These are phyloP conservation scores for Candida silvicultrix DNA, from an alignment of 805 yeast species.

Conservation along the genomic window DNA sequence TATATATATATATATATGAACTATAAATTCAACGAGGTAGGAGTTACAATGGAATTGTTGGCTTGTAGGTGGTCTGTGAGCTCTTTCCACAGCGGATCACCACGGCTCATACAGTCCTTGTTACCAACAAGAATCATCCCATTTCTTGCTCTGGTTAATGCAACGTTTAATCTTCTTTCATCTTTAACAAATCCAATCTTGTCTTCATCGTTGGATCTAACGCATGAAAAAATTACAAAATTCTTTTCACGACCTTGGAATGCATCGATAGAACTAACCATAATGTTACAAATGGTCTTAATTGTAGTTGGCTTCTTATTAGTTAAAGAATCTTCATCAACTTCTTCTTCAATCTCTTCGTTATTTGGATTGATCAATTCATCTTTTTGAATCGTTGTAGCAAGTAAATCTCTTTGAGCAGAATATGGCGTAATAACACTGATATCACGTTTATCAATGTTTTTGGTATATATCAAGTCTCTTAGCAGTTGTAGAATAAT, in stretches of 20 bases:
- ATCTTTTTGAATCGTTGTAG: constrained; percentile 43
- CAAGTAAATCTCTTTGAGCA: constrained; percentile 62
- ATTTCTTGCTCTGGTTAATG: constrained; percentile 62
- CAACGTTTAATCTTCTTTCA: constrained; percentile 60
- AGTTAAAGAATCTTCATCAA: constrained; percentile 43
- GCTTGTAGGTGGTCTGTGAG: constrained; percentile 36
- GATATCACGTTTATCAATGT: constrained; percentile 42
- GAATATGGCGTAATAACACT: constrained; percentile 74
- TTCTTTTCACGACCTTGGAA: constrained; percentile 88
- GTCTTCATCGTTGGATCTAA: constrained; percentile 49
- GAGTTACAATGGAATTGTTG: constrained; percentile 13
- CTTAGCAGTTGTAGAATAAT: constrained; percentile 41
- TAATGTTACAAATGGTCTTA: constrained; percentile 34
- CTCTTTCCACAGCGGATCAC: constrained; percentile 44
- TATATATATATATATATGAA: not conserved
- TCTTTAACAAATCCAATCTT: constrained; percentile 61
- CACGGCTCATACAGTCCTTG: constrained; percentile 37
- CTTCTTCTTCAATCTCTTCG: constrained; percentile 40
- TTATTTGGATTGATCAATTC: constrained; percentile 48
- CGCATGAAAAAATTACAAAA: constrained; percentile 69
- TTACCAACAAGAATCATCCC: constrained; percentile 63
- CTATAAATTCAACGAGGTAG: not conserved
- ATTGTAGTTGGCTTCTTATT: constrained; percentile 11
- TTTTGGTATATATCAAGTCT: constrained; percentile 47
- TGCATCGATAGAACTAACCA: constrained; percentile 66